Base-by-base conservation (phyloP, 345 rosid species). In the Citrus hindsii region DNA sequence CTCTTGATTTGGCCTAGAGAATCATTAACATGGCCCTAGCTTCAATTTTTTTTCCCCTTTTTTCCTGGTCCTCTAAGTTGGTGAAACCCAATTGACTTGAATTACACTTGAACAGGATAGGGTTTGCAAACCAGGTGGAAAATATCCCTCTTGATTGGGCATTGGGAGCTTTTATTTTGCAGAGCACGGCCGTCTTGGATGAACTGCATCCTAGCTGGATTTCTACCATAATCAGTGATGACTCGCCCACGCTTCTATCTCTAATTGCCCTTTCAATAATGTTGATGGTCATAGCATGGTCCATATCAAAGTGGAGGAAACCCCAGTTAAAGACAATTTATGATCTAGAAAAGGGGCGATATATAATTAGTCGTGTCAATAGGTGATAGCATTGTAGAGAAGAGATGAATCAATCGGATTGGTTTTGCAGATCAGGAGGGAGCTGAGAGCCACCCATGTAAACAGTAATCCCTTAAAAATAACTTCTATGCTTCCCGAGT, bases 281-380 rank as follows among this genome's bases (percentile, higher is more conserved):
- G 67, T 67, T 90, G 33, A 79, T 84, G 79, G 75, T 92, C 77
- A 69, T 83, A 78, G 90, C 87, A 40, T 92, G 89, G 91, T 79
- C 84, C 59, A 68, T 91, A 83, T 87, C 88, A 13, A 92, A 90
- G 79, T 96, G 93, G 88, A 88, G 92, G 85, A 94, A 92, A 83
- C 91, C 97, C 42, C 91, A 89, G 83, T 78, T 92, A 77, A 94
- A 96, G 88, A 91, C 93, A 0, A 80, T 92, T 51, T 94, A 90
- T 67, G 97, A 94, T 85, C 89, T 94, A 66, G 97, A 96, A 87
- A 96, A 94, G 86, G 99, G 97, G 71, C 83, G 98, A 75, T 95
- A 93, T 82, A 89, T 86, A 82, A 81, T 92, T 32, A 93, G 93
- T 48, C 90, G 94, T 60, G 82, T 90, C 68, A 86, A 78, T 82